Base-by-base conservation (phyloP, 495 filamentous ascomycete genomes). In the Halenospora varia region DNA sequence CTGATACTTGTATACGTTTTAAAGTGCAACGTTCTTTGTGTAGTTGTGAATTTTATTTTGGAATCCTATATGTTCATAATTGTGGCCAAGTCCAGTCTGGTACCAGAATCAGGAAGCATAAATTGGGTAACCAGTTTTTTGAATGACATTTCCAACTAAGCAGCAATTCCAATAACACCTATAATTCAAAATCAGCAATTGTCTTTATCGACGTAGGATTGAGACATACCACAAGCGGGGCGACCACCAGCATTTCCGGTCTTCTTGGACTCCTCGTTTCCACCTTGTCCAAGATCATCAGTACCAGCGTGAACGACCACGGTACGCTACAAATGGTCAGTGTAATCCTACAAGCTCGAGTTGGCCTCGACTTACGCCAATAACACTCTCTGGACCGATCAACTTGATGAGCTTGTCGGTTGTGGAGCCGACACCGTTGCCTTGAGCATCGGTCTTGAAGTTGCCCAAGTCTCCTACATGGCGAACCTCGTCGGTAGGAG, bases 401-500 rank as follows among this genome's bases (percentile, higher is more conserved):
- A 98, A 77, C 84, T 96, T 96, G 73, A 98, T 77, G 46, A 90
- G 75, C 63, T 80, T 82, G 78, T 98, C 94, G 55, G 75, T 72
- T 66, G 86, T 76, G 55, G 80, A 79, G 67, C 92, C 93, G 70
- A 84, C 80, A 72, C 89, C 80, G 70, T 93, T 92, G 66, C 93
- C 94, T 77, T 95, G 84, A 54, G 73, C 88, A 75, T 97, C 91
- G 52, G 93, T 97, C 76, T 89, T 83, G 82, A 96, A 84, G 85
- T 98, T 97, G 67, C 94, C 95, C 55, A 97, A 78, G 74, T 97
- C 95, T 73, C 94, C 95, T 62, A 96, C 92, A 77, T 97, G 94
- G 74, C 95, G 92, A 66, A 82, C 82, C 46, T 82, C 77, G 71
- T 96, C 92, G 1, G 68, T 65, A 64, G 89, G 95, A 70, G 87